Conservation (phyloP, 1,139 yeast genomes). For the Hemisphaericaspora subhashii region DNA sequence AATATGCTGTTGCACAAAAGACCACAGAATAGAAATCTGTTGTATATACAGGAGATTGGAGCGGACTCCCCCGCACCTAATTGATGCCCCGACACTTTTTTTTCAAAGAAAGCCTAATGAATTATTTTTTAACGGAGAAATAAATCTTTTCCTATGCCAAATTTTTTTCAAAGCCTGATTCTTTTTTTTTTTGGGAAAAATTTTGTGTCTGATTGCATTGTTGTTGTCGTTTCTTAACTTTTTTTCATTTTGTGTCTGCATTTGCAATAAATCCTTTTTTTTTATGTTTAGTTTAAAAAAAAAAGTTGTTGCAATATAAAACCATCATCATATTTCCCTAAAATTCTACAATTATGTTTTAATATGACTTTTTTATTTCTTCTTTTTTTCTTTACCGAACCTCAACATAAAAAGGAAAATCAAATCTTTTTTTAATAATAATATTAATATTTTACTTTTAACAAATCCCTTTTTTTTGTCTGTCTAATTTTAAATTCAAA, state of each 20-base stretch:
- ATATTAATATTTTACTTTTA: background rate
- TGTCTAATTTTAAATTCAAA: background rate
- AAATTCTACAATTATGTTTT: no score
- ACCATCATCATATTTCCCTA: background rate
- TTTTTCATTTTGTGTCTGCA: background rate
- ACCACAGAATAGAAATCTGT: no score
- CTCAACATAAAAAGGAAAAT: background rate
- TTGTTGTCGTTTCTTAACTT: background rate
- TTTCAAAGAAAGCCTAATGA: background rate
- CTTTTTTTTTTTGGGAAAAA: background rate
- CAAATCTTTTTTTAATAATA: background rate
- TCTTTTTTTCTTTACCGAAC: conserved; percentile 1
- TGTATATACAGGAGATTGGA: background rate
- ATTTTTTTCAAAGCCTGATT: background rate
- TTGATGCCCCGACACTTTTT: background rate
- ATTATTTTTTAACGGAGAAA: background rate
- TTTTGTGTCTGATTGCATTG: background rate
- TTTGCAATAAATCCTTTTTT: background rate
- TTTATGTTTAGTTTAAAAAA: no score
- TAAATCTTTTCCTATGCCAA: no score
- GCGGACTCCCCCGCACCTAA: conserved; percentile 2
- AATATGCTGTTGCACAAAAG: no score
- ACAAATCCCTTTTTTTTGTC: background rate
- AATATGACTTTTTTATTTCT: background rate
- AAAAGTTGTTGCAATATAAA: background rate